Percentiles rank a stretch among this genome's conserved stretches.
Conservation (phyloP, 1,284 basidiomycete species). For the Marasmius fiardii region DNA sequence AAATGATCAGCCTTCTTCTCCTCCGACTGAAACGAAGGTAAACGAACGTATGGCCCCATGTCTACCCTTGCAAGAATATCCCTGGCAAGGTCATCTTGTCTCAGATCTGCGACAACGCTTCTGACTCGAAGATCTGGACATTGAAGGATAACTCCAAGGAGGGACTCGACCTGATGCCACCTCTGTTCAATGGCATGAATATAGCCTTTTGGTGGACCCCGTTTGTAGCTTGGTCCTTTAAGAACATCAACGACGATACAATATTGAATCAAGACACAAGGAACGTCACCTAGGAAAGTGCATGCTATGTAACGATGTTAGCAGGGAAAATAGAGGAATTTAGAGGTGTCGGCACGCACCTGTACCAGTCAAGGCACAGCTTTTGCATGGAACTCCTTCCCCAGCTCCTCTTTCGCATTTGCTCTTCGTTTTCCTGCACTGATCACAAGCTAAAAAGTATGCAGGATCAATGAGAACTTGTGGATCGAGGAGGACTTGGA, state of each 20-base stretch:
- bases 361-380: slow-evolving; percentile 59
- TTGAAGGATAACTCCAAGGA: slow-evolving; percentile 74
- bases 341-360: slow-evolving; percentile 36
- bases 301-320: slow-evolving; percentile 6
- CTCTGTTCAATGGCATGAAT: slow-evolving; percentile 87
- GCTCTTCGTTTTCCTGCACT: slow-evolving; percentile 83
- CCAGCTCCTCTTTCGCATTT: slow-evolving; percentile 70
- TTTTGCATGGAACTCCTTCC: slow-evolving; percentile 59
- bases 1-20: slow-evolving; percentile 3
- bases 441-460: slow-evolving; percentile 63
- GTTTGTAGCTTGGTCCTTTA: slow-evolving; percentile 75
- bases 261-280: neutral
- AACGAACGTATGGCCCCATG: slow-evolving; percentile 67
- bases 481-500: neutral
- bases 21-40: slow-evolving; percentile 10
- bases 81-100: slow-evolving; percentile 64
- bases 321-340: neutral
- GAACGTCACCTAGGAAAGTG: slow-evolving; percentile 11
- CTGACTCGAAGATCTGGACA: slow-evolving; percentile 71
- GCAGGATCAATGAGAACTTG: slow-evolving; percentile 8
- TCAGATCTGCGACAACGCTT: slow-evolving; percentile 64
- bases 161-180: slow-evolving; percentile 85
- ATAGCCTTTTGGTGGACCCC: slow-evolving; percentile 87
- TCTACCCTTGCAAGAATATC: slow-evolving; percentile 73
- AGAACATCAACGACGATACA: neutral